Evolutionary conservation across 2,329 filamentous ascomycete genomes (phyloP), one percentile per base, ranked within the genome.

Genomic region (Paramyrothecium roridum): DNA sequence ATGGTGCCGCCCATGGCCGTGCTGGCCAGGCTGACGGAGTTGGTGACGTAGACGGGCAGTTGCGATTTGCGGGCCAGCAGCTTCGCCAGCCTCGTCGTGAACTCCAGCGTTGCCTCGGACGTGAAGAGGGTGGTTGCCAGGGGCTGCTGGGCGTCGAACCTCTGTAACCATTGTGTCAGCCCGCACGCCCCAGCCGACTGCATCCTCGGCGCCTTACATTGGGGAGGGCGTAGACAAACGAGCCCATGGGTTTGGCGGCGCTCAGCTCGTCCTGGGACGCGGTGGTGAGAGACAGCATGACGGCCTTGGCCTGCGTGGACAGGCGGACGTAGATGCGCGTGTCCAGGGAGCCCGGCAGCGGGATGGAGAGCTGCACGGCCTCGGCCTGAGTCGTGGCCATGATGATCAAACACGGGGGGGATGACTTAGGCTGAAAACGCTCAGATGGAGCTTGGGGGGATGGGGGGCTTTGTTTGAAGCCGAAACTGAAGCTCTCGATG

Each of bases 221-320:
- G 17, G 95, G 93, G 70, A 99, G 84, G 3, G 93, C 90, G 69
- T 96, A 98, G 48, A 98, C 90, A 67, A 98, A 93, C 51, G 91
- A 96, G 3, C 95, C 93, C 73, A 98, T 81, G 51, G 82, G 76
- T 45, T 82, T 76, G 8, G 78, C 69, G 10, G 72, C 67, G 13
- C 75, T 75, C n/a, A 72, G 69, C 46, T 84, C 80, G 52, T 83
- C 82, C 54, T 76, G 75, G 23, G 79, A 69, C 3, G 80, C 77
- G 0, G 85, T 87, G 1, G 84, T 84, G 48, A 88, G 72, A 64
- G 85, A 84, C n/a, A 88, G 69, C 53, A 85, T 70, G 54, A 87
- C 71, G 30, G 79, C 81, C 63, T 83, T 86, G 43, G 79, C 73
- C 57, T 81, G 81, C 54, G 82, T 76, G 17, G 81, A 84, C 50